Conservation (phyloP, 306 rosid genomes). For the Cucurbita maxima region DNA sequence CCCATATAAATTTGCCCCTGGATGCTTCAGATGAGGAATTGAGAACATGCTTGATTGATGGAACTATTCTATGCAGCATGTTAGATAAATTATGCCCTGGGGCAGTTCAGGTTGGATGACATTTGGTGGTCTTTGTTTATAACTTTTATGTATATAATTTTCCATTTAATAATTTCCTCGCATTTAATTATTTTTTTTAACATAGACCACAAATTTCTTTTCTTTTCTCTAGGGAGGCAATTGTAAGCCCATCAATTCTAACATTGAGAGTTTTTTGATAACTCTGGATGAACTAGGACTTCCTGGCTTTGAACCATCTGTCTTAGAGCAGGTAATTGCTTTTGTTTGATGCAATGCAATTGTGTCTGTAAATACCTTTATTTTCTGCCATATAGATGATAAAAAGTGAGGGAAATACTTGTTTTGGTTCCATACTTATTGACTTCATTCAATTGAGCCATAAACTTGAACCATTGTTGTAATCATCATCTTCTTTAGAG, state of each 20-base stretch:
- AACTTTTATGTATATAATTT: not conserved
- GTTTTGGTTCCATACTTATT: not conserved
- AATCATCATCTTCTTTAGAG: not conserved
- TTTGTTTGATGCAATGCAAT: slow-evolving; percentile 3
- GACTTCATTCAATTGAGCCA: not conserved
- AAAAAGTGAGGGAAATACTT: not conserved
- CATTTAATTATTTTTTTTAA: not conserved
- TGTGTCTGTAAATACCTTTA: not conserved
- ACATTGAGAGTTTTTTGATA: slow-evolving; percentile 47
- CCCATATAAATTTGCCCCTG: slow-evolving; percentile 46
- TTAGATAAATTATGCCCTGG: slow-evolving; percentile 64
- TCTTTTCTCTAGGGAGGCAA: slow-evolving; percentile 36
- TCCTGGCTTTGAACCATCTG: slow-evolving; percentile 58
- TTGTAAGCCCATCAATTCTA: slow-evolving; percentile 20
- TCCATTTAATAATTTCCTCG: not conserved
- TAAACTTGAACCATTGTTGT: not conserved
- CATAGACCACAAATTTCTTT: not conserved
- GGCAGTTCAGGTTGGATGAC: slow-evolving; percentile 35
- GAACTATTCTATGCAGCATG: slow-evolving; percentile 57
- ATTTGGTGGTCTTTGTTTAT: slow-evolving; percentile 3
- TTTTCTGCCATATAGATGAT: not conserved
- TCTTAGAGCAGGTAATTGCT: slow-evolving; percentile 62
- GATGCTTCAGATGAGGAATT: slow-evolving; percentile 71
- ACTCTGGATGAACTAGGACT: slow-evolving; percentile 73
- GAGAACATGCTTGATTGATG: slow-evolving; percentile 59